Evolutionary conservation across 2,329 filamentous ascomycete species (phyloP), one percentile per base, ranked within the genome.

Genomic region (Clarireedia hainanense): DNA sequence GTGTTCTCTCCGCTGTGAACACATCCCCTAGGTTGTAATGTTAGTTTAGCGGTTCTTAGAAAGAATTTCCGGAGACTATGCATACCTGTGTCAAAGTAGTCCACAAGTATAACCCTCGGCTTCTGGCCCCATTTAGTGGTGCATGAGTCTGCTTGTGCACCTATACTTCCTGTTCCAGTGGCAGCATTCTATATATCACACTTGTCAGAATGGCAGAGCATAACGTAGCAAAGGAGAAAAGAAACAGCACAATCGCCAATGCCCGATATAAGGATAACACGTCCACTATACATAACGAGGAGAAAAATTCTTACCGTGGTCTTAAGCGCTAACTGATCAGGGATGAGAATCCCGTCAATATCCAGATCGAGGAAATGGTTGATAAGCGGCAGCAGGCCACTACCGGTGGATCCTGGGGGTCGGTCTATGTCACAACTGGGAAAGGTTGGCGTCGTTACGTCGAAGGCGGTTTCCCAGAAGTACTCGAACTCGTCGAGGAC

Each of bases 381-480:
- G 71, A 83, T 79, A 26, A 83, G 66, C 30, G 81, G 75, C 67
- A 84, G 76, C 47, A 76, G 71, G 49, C 76, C 76, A 6, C 23
- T 37, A 68, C 67, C 34, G 74, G 65, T 2, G 73, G 79, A 64
- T 20, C 61, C 63, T 6, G 58, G 64, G 0, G 88, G 88, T 6
- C 88, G 78, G 65, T 87, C 77, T 3, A 88, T 75, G 10, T 73
- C 73, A 71, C 88, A 92, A 43, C 78, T 79, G 65, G 83, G 82
- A 65, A 87, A 84, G 50, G 79, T 72, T 23, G 52, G 10, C 4
- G 37, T 43, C 1, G 77, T 81, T 5, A 63, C 61, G 60, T 87
- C 82, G 70, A 79, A 91, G 0, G 80, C 76, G 46, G 86, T 92
- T 68, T 92, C 88, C 74, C 86, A 91, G 61, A 86, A 79, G 70